These are phyloP conservation scores for Vinca major DNA, from an alignment of 305 asterid species.

Conservation along the genomic window DNA sequence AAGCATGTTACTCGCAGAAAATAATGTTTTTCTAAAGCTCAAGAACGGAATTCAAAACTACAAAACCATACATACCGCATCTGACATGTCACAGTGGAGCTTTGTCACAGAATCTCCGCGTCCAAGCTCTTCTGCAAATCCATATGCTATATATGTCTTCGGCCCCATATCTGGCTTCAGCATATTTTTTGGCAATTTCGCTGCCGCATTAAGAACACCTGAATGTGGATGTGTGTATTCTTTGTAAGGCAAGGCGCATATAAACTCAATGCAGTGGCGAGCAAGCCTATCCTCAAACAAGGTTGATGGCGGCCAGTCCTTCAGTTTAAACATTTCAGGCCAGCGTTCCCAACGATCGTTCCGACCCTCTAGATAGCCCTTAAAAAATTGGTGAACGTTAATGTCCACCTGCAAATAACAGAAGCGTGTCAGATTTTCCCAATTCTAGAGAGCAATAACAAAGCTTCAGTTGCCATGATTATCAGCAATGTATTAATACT, in stretches of 20 bases:
- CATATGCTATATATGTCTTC: slow-evolving; percentile 82
- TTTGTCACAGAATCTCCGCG: slow-evolving; percentile 97
- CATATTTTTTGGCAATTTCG: slow-evolving; percentile 40
- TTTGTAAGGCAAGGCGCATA: slow-evolving; percentile 72
- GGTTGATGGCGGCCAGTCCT: slow-evolving; percentile 83
- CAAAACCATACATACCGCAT: slow-evolving; percentile 38
- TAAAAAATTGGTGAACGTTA: slow-evolving; percentile 55
- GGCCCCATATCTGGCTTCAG: slow-evolving; percentile 86
- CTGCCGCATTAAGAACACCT: slow-evolving; percentile 64
- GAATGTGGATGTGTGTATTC: slow-evolving; percentile 71
- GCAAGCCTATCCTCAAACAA: slow-evolving; percentile 58
- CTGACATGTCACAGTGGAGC: slow-evolving; percentile 75
- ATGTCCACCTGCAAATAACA: slow-evolving; percentile 51
- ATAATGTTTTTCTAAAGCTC: not conserved
- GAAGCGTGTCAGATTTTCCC: not conserved
- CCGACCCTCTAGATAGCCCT: slow-evolving; percentile 49
- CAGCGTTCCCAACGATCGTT: slow-evolving; percentile 23
- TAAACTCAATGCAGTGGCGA: slow-evolving; percentile 69
- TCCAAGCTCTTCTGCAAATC: slow-evolving; percentile 59
- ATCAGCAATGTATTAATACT: not conserved
- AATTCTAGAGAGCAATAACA: not conserved
- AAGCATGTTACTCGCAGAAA: not conserved
- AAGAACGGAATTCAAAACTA: not conserved
- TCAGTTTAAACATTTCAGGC: slow-evolving; percentile 72
- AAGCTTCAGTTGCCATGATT: too few relatives aligned